A percentile compares a stretch with the other conserved stretches of the same genome.
These are phyloP conservation scores for Alternaria ethzedia DNA, from an alignment of 2,329 filamentous ascomycete genomes.

Conservation along the genomic window DNA sequence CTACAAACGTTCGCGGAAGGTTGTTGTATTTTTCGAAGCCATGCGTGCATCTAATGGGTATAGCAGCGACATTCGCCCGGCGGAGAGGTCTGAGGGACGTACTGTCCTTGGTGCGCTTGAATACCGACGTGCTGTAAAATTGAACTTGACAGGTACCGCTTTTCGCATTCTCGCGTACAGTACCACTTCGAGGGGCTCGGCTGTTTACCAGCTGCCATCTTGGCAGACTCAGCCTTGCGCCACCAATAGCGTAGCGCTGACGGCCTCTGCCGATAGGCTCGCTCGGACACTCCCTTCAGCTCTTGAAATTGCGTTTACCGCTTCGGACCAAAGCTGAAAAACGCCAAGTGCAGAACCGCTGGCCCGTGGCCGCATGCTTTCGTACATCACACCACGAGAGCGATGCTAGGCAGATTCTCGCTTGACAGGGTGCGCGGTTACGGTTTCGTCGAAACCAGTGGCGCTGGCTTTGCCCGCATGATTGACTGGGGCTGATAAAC, in stretches of 20 bases:
- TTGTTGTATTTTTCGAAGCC: accelerated
- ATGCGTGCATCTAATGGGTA: not conserved
- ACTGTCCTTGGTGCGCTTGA: not conserved
- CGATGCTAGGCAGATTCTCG: not conserved
- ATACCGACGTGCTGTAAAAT: not conserved
- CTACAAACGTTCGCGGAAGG: not conserved
- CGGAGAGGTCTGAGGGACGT: not conserved
- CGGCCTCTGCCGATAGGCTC: conserved; percentile 2
- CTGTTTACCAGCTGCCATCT: conserved; percentile 14
- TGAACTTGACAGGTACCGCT: not conserved
- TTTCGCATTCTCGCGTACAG: conserved; percentile 10
- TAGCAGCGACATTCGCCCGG: not conserved
- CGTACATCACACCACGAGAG: not conserved
- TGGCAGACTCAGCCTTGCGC: conserved; percentile 33
- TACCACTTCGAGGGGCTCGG: not conserved
- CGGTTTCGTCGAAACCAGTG: not conserved
- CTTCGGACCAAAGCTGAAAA: conserved; percentile 11
- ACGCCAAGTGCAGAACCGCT: not conserved
- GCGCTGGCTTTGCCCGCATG: not conserved
- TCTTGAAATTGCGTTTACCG: not conserved
- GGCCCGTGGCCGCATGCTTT: not conserved
- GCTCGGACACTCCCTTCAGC: not conserved
- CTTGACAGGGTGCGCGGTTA: not conserved
- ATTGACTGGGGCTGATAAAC: not conserved
- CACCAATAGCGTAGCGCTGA: conserved; percentile 19